Conservation (phyloP, 352 stramenopile genomes). For the Phytopythium cucurbitacearum region DNA sequence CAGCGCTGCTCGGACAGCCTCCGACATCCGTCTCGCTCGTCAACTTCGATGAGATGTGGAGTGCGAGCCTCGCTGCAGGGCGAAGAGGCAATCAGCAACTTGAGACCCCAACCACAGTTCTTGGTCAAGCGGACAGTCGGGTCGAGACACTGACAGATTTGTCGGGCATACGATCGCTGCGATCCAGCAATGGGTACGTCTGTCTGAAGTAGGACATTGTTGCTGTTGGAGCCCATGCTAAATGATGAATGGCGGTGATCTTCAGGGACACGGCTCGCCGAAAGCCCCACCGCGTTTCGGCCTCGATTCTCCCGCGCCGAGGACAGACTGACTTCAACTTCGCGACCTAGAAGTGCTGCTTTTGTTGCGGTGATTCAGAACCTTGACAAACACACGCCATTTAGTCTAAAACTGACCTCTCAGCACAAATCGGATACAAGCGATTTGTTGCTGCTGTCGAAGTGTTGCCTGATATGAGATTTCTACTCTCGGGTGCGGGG, state of each 20-base stretch:
- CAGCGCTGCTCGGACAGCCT: slow-evolving; percentile 10
- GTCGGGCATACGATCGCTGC: too few species aligned
- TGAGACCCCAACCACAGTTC: neutral
- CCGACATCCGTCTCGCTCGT: slow-evolving; percentile 9
- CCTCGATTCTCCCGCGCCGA: slow-evolving; percentile 29
- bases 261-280: slow-evolving; percentile 8
- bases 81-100: neutral
- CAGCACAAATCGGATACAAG: too few species aligned
- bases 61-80: slow-evolving; percentile 24
- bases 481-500: too few species aligned
- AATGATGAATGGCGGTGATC: neutral
- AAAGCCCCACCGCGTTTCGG: slow-evolving; percentile 31
- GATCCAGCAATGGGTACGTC: too few species aligned
- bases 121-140: neutral
- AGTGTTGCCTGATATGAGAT: too few species aligned
- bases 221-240: too few species aligned
- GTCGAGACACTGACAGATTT: neutral
- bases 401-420: too few species aligned
- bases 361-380: slow-evolving; percentile 8
- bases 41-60: slow-evolving; percentile 73
- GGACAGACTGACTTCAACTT: slow-evolving; percentile 41
- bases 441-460: too few species aligned
- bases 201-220: too few species aligned
- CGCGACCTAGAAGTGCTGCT: slow-evolving; percentile 9
- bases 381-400: too few species aligned